Percentiles rank a stretch among this genome's conserved stretches.
Evolutionary conservation across 352 stramenopile species (phyloP).

Genomic region (Globisporangium recalcitrans): DNA sequence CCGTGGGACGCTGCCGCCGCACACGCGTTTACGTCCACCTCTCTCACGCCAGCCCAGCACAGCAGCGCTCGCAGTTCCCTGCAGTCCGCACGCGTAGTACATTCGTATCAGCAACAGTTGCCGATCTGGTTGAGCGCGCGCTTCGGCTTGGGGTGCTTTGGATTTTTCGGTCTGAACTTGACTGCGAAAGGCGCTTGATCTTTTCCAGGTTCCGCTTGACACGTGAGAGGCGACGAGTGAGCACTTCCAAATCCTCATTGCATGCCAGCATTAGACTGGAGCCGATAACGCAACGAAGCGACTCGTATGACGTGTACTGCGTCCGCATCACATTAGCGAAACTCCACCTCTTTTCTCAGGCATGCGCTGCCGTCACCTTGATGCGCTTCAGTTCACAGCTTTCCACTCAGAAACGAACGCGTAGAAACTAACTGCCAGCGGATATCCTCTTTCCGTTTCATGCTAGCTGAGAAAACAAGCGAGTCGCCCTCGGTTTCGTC

Average conservation of each 20-base stretch:
- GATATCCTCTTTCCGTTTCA: too few species aligned
- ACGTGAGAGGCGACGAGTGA: background rate
- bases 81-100: background rate
- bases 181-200: background rate
- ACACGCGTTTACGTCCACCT: background rate
- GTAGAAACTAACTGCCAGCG: too few species aligned
- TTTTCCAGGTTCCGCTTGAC: background rate
- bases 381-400: too few species aligned
- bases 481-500: too few species aligned
- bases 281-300: too few species aligned
- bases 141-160: background rate
- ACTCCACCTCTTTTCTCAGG: too few species aligned
- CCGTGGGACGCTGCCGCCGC: background rate
- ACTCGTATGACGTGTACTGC: too few species aligned
- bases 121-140: background rate
- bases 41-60: background rate
- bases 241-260: background rate
- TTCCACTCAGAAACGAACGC: too few species aligned
- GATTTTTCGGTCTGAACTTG: background rate
- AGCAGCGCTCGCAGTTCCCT: background rate
- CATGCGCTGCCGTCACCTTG: too few species aligned
- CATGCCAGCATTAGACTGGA: too few species aligned
- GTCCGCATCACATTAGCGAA: too few species aligned
- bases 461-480: too few species aligned
- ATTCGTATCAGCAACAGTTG: background rate